Evolutionary conservation across 73 alveolate genomes (phyloP), one percentile per base, ranked within the genome.

Genomic region (Paramecium caudatum): DNA sequence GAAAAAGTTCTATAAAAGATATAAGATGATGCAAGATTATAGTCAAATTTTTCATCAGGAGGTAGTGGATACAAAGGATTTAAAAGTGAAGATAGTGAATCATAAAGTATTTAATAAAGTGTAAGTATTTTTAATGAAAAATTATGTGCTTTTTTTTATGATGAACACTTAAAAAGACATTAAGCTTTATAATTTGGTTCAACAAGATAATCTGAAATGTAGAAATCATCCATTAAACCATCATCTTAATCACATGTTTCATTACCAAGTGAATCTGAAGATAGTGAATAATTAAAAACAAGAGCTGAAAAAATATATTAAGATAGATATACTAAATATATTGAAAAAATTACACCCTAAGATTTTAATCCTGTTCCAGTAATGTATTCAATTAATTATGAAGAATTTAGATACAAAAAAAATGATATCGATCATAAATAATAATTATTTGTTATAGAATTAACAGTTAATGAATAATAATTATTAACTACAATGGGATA

Each of bases 291-390:
- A 55, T 43, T 55, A 2, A 55, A 55, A 55, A 55, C 80, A 23
- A 55, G 37, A 55, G 80, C 80, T 2, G 80, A 55, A 23, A 55
- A 55, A 55, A 23, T 55, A 7, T 55, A 55, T 1, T 55, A 55
- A 27, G 80, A 55, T 55, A 55, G 30, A 55, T 55, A 55, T 10
- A 55, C 80, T 9, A 55, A 55, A 55, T 55, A 55, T 27, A 55
- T 55, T 55, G 80, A 30, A 65, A 65, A 65, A 65, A 33, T 65
- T 65, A 65, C 83, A 32, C 49, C 34, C 12, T 12, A 65, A 65
- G 48, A 65, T 65, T 65, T 65, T 8, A 65, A 65, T 32, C 83
- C 83, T 13, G 49, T 65, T 65, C 83, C 83, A 30, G 33, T 65
- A 33, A 10, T 65, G 0, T 65, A 65, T 65, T 65, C 83, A 25